phyloP scores from a whole-genome alignment of 2,329 filamentous ascomycete genomes.

The Diaporthe caulivora region DNA sequence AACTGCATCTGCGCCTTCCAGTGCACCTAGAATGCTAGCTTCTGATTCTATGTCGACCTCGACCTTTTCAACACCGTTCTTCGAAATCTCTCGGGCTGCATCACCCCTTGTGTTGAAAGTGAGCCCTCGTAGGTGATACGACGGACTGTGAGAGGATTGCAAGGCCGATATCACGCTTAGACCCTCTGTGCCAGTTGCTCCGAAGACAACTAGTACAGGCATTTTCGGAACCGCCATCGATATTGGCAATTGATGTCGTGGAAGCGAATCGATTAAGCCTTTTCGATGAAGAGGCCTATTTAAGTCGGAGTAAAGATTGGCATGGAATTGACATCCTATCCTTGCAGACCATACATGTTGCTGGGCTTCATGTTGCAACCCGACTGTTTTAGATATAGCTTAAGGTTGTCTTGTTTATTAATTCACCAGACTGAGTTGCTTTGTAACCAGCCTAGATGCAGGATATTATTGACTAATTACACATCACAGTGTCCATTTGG shows the following conservation, averaged over 20 bases:
- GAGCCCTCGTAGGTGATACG: background rate
- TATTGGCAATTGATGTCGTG: background rate
- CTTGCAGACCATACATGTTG: background rate
- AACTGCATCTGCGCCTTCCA: background rate
- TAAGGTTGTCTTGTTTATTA: background rate
- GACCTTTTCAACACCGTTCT: background rate
- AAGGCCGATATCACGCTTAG: slow-evolving; percentile 3
- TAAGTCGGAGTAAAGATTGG: background rate
- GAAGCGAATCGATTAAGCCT: background rate
- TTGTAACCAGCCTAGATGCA: background rate
- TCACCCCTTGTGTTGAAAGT: background rate
- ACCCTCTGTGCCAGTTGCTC: background rate
- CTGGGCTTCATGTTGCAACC: background rate
- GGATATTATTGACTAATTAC: no score
- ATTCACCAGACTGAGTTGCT: background rate
- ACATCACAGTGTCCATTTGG: no score
- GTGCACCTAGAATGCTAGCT: background rate
- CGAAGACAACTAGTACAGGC: slow-evolving; percentile 1
- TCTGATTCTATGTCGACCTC: slow-evolving; percentile 6
- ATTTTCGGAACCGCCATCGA: background rate
- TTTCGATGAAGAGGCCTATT: background rate
- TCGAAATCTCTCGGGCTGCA: background rate
- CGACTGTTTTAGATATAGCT: background rate
- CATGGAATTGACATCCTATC: background rate
- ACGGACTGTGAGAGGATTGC: background rate